phyloP scores from a whole-genome alignment of 1,284 basidiomycete species.

The Tylopilus orsonianus region DNA sequence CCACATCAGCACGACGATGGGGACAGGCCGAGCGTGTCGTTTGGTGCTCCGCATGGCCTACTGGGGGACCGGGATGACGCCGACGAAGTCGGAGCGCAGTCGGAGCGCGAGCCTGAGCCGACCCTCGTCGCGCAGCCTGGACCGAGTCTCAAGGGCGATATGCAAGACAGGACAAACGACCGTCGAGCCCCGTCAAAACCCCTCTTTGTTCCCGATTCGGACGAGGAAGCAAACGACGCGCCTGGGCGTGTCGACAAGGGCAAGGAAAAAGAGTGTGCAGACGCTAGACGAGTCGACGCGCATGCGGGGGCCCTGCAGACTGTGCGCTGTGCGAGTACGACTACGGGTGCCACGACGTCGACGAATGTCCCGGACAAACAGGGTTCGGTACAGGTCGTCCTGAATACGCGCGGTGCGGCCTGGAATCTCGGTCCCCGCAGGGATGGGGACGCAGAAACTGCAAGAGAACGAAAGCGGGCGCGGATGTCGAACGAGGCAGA shows the following conservation, averaged over 20 bases:
- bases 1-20: slow-evolving; percentile 1
- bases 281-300: background rate
- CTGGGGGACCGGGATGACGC: background rate
- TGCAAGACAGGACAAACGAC: background rate
- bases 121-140: slow-evolving; percentile 24
- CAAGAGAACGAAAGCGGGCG: slow-evolving; percentile 23
- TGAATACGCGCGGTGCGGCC: slow-evolving; percentile 45
- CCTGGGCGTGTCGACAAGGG: background rate
- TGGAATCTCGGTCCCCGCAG: slow-evolving; percentile 47
- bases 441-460: slow-evolving; percentile 20
- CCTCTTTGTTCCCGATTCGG: slow-evolving; percentile 29
- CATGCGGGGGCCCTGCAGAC: background rate
- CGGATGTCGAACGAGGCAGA: slow-evolving; percentile 15
- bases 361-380: slow-evolving; percentile 16
- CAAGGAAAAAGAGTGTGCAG: background rate
- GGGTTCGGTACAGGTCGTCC: slow-evolving; percentile 42
- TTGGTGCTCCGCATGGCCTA: slow-evolving; percentile 13
- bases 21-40: too few relatives aligned
- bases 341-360: background rate
- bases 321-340: background rate
- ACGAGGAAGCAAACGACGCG: slow-evolving; percentile 9
- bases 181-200: slow-evolving; percentile 22
- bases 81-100: slow-evolving; percentile 1
- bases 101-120: slow-evolving; percentile 24
- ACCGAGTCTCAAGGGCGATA: slow-evolving; percentile 7